A percentile compares a stretch with the other conserved stretches of the same genome.
Conservation (phyloP, 139 green algal genomes). For the Penium margaritaceum region DNA sequence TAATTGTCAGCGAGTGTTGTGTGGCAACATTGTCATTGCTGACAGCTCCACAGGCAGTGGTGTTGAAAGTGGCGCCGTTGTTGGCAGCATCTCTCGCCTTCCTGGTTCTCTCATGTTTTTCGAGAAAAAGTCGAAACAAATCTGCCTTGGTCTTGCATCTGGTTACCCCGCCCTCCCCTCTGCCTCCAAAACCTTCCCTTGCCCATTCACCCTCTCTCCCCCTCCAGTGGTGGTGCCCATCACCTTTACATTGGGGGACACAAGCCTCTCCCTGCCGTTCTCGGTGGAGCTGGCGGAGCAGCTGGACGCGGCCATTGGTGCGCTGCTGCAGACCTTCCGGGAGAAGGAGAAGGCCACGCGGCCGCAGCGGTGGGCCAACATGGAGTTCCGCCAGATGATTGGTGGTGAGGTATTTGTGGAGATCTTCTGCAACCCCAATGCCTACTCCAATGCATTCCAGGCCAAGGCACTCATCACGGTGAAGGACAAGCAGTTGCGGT, state of each 20-base stretch:
- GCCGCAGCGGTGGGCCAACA: constrained; percentile 38
- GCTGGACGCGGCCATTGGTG: constrained; percentile 32
- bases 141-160: no score
- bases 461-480: constrained; percentile 52
- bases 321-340: constrained; percentile 45
- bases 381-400: constrained; percentile 48
- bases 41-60: no score
- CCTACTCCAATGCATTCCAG: constrained; percentile 50
- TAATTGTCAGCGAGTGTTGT: no score
- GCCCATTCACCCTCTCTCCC: not conserved
- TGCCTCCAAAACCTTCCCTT: no score
- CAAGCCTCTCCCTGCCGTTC: constrained; percentile 46
- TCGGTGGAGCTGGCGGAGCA: constrained; percentile 21
- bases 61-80: no score
- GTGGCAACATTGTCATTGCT: no score
- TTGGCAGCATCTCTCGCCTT: no score
- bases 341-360: constrained; percentile 47
- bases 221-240: constrained; percentile 26
- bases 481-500: constrained; percentile 40
- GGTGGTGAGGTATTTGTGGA: constrained; percentile 39
- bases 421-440: constrained; percentile 51
- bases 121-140: no score
- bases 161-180: no score
- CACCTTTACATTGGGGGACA: constrained; percentile 47
- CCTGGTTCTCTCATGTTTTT: no score